These are phyloP conservation scores for Termitomyces sp. DNA, from an alignment of 768 basidiomycete genomes.

Conservation along the genomic window DNA sequence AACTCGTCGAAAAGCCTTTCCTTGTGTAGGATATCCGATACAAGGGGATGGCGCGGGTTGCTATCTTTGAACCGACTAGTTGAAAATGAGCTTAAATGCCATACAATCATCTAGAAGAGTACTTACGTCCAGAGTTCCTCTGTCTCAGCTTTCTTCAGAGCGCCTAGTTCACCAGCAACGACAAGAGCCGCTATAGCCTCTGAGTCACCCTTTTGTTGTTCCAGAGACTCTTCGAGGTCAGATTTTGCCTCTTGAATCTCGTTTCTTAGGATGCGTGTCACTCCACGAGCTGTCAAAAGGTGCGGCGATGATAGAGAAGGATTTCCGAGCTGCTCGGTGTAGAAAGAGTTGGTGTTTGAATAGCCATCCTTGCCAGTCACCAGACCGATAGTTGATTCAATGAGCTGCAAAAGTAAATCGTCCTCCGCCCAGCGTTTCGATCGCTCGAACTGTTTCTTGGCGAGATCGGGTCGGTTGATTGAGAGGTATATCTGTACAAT, in stretches of 20 bases:
- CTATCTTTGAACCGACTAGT: constrained; percentile 36
- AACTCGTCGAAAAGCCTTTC: constrained; percentile 57
- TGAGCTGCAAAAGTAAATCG: constrained; percentile 81
- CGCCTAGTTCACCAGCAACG: constrained; percentile 57
- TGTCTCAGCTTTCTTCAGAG: constrained; percentile 51
- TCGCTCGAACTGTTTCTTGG: constrained; percentile 77
- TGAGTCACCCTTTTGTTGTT: constrained; percentile 49
- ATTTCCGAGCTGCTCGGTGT: constrained; percentile 79
- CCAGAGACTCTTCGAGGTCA: constrained; percentile 70
- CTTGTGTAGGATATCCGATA: constrained; percentile 55
- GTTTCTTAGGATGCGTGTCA: constrained; percentile 72
- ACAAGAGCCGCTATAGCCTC: constrained; percentile 66
- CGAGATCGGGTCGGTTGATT: constrained; percentile 83
- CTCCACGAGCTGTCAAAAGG: constrained; percentile 72
- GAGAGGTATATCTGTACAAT: constrained; percentile 86
- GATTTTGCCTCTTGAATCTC: constrained; percentile 74
- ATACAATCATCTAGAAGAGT: background rate
- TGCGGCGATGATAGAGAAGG: constrained; percentile 71
- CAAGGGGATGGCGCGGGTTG: constrained; percentile 66
- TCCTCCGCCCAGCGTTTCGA: constrained; percentile 88
- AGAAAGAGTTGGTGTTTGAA: constrained; percentile 52
- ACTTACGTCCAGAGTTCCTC: constrained; percentile 69
- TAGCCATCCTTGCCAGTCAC: constrained; percentile 71
- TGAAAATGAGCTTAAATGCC: constrained; percentile 3
- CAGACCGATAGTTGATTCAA: constrained; percentile 79